Evolutionary conservation across 2,329 filamentous ascomycete genomes (phyloP).

Genomic region (Neofusicoccum sp.): DNA sequence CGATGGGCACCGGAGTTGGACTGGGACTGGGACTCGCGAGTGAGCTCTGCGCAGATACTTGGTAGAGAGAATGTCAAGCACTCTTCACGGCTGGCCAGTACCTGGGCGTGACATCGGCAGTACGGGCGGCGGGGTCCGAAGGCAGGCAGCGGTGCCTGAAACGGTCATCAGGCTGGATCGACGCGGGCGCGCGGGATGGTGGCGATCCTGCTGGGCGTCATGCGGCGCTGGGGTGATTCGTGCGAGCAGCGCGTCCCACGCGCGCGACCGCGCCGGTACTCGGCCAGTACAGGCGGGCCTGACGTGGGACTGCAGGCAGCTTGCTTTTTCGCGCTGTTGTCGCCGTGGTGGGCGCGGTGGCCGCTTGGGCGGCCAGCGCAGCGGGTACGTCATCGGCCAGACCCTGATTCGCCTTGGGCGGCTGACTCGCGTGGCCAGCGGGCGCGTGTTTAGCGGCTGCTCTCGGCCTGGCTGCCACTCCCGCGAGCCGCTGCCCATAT

Average conservation of each 20-base stretch:
- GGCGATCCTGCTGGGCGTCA: background rate
- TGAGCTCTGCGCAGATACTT: background rate
- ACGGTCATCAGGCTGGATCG: background rate
- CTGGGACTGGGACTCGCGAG: background rate
- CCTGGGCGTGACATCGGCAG: background rate
- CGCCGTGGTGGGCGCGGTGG: background rate
- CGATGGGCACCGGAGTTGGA: background rate
- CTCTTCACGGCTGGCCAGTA: background rate
- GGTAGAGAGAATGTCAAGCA: constrained; percentile 3
- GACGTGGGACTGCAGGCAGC: constrained; percentile 3
- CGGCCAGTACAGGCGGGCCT: background rate
- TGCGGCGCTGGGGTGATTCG: too few species aligned
- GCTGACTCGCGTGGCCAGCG: background rate
- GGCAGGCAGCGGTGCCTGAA: background rate
- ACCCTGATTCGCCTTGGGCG: background rate
- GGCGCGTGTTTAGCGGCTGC: background rate
- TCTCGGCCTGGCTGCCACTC: constrained; percentile 9
- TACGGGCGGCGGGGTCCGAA: background rate
- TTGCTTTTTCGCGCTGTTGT: background rate
- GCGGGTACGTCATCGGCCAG: constrained; percentile 1
- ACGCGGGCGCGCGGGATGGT: background rate
- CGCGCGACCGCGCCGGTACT: too few species aligned
- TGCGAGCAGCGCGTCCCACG: too few species aligned
- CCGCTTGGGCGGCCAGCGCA: background rate
- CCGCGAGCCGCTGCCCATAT: constrained; percentile 10